A percentile compares a stretch with the other conserved stretches of the same genome.
Evolutionary conservation across 345 rosid species (phyloP).

Genomic region (Odontarrhena argentea): DNA sequence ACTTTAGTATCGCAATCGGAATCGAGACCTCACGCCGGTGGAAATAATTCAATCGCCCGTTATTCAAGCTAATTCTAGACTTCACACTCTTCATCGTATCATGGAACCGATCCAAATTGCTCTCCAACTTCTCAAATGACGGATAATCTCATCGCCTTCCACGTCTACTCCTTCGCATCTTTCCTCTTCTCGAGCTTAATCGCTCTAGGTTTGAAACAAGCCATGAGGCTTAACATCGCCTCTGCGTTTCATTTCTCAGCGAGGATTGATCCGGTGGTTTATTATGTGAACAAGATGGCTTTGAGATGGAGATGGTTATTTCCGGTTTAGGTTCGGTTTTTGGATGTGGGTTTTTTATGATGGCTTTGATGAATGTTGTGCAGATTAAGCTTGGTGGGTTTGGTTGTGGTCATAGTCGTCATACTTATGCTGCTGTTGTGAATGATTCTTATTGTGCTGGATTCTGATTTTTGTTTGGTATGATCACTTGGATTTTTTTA

Average conservation of each 20-base stretch:
- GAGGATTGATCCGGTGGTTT: conserved; percentile 36
- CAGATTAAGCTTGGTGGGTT: conserved; percentile 78
- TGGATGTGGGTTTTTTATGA: conserved; percentile 70
- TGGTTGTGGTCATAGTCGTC: conserved; percentile 68
- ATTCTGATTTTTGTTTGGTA: conserved; percentile 35
- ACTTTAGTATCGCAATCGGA: conserved; percentile 82
- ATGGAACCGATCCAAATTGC: conserved; percentile 44
- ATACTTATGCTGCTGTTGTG: conserved; percentile 62
- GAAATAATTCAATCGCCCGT: conserved; percentile 94
- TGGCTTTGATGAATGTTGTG: conserved; percentile 75
- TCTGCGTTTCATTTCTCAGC: conserved; percentile 30
- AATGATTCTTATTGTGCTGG: conserved; percentile 6
- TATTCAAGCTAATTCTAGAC: conserved; percentile 77
- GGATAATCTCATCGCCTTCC: conserved; percentile 71
- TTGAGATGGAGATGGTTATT: conserved; percentile 79
- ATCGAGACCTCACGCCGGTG: conserved; percentile 74
- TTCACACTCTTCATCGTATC: too few species aligned
- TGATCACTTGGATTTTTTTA: conserved; percentile 14
- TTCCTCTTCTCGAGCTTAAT: conserved; percentile 84
- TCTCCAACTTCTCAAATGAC: conserved; percentile 48
- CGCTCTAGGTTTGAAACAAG: conserved; percentile 84
- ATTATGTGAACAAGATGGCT: conserved; percentile 49
- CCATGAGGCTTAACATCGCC: conserved; percentile 54
- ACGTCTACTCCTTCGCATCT: conserved; percentile 78
- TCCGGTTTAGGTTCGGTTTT: conserved; percentile 72